phyloP scores from a whole-genome alignment of 176 grass and related monocot species.

The Oropetium thomaeum region DNA sequence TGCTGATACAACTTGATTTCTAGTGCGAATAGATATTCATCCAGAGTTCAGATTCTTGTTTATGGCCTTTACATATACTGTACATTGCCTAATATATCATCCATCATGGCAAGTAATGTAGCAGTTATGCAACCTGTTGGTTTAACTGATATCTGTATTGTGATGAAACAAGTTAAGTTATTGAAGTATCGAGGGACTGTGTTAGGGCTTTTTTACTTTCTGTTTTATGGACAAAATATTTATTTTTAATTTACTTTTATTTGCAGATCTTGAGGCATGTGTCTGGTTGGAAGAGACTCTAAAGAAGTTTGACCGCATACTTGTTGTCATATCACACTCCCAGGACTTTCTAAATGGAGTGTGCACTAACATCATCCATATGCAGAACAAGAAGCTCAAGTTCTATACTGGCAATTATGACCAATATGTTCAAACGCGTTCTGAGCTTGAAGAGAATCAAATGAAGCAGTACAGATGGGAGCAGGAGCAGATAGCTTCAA shows the following conservation, averaged over 20 bases:
- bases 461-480: slow-evolving; percentile 99
- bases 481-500: slow-evolving; percentile 87
- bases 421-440: slow-evolving; percentile 81
- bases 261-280: slow-evolving; percentile 94
- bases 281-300: slow-evolving; percentile 86
- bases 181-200: not conserved
- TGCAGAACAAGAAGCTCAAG: slow-evolving; percentile 90
- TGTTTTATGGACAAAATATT: not conserved
- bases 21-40: not conserved
- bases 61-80: not conserved
- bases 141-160: not conserved
- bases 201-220: not conserved
- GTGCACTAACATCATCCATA: slow-evolving; percentile 96
- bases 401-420: slow-evolving; percentile 91
- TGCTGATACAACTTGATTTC: not conserved
- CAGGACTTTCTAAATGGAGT: slow-evolving; percentile 94
- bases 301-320: slow-evolving; percentile 85
- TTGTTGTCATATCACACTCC: slow-evolving; percentile 86
- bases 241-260: not conserved
- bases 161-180: not conserved
- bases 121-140: not conserved
- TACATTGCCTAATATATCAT: not conserved
- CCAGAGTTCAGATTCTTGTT: not conserved
- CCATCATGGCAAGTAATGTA: not conserved
- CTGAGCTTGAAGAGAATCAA: slow-evolving; percentile 92